Percentiles rank a stretch among this genome's conserved stretches.
phyloP scores from a whole-genome alignment of 225 moss, liverwort and hornwort genomes.

The Pseudisothecium myosuroides region DNA sequence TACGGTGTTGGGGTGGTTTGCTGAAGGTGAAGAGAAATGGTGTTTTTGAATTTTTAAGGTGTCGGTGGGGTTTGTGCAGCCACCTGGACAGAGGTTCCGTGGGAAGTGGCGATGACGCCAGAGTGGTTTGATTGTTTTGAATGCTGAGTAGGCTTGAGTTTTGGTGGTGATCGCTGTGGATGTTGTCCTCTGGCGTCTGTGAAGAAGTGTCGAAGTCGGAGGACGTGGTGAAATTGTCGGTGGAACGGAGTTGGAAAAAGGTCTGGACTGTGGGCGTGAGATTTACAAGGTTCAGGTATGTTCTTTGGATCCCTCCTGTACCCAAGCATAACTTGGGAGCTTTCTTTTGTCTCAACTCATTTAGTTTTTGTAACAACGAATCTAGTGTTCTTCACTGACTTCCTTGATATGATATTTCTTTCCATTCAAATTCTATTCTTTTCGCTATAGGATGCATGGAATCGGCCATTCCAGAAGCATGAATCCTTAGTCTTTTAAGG shows the following conservation, averaged over 20 bases:
- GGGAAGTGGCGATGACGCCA: background rate
- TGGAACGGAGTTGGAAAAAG: rapidly evolving
- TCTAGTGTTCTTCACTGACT: background rate
- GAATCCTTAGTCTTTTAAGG: background rate
- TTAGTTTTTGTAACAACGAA: background rate
- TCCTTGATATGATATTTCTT: background rate
- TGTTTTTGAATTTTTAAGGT: no score
- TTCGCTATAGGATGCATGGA: background rate
- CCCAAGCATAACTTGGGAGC: background rate
- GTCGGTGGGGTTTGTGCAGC: background rate
- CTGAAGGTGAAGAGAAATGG: background rate
- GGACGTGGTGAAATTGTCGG: background rate
- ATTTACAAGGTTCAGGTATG: background rate
- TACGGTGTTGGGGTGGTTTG: background rate
- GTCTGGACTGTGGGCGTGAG: background rate
- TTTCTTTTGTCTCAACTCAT: background rate
- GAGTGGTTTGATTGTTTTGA: background rate
- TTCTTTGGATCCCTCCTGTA: background rate
- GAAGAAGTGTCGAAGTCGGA: background rate
- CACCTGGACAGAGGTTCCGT: background rate
- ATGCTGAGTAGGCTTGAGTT: background rate
- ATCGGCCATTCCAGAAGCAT: background rate
- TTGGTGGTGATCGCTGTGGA: background rate
- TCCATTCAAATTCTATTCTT: background rate
- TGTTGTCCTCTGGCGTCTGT: background rate